phyloP scores from a whole-genome alignment of 768 basidiomycete species.

The Dendrothele bispora region DNA sequence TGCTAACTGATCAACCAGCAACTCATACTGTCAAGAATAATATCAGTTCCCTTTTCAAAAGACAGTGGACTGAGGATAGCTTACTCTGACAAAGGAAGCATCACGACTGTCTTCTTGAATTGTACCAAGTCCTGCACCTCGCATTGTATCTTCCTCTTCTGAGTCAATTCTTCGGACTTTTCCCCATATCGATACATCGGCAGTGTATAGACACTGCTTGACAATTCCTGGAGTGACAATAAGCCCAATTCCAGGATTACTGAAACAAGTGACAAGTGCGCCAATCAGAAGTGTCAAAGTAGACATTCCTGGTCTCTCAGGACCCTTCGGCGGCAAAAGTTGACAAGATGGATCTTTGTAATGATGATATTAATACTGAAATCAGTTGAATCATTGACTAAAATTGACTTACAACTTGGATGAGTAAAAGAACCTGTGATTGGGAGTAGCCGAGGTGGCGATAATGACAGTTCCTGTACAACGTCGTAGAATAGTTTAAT shows the following conservation, averaged over 20 bases:
- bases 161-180: constrained; percentile 13
- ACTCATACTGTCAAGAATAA: constrained; percentile 18
- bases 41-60: not conserved
- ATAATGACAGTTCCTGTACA: too few relatives aligned
- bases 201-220: too few relatives aligned
- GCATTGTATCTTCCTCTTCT: constrained; percentile 17
- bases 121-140: not conserved
- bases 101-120: constrained; percentile 14
- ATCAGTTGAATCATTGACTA: too few relatives aligned
- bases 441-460: not conserved
- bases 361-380: not conserved
- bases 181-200: constrained; percentile 13
- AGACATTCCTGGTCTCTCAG: not conserved
- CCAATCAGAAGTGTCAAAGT: not conserved
- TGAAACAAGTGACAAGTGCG: constrained; percentile 2
- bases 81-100: constrained; percentile 22
- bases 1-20: constrained; percentile 19
- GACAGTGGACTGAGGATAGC: constrained; percentile 1
- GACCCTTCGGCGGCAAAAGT: constrained; percentile 25
- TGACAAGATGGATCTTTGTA: constrained; percentile 25
- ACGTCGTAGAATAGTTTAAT: too few relatives aligned
- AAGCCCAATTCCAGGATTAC: not conserved
- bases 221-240: not conserved
- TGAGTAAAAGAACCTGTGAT: not conserved
- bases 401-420: not conserved